Base-by-base conservation (phyloP, 2,329 filamentous ascomycete species). In the Fusarium sp. region DNA sequence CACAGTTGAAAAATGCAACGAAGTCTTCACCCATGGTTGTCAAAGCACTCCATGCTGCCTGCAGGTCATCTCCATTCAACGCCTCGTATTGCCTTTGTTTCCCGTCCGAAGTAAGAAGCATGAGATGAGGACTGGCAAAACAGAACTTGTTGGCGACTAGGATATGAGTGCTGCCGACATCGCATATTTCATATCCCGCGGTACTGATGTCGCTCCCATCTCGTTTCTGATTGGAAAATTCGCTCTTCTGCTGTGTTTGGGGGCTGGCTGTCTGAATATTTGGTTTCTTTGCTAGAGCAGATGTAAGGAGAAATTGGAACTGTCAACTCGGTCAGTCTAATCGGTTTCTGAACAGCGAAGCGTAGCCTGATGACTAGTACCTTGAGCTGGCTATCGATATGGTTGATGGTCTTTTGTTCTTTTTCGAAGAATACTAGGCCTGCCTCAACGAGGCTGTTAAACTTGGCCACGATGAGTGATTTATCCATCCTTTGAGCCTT, bases 231-330 rank as follows among this genome's bases (percentile, higher is more conserved):
- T 6, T 11, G 2, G 3, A 2, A 4, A 1, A 0, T 0, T 14
- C 15, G 1, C 5, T 7, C 2, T 5, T 2, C 1, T 9, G 2
- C 1, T 5, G 10, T 2, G 4, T 3, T 0, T 6, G 15, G 3
- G 21, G 6, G 15, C 15, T 17, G 25, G 15, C 11, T 10, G 21
- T 20, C 11, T 57, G 7, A 1, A 58, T 18, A 4, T 51, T 40
- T 1, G 51, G 55, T 3, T 58, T 58, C 21, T 15, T 57, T 10
- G n/a, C 10, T 4, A 58, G 20, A 4, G 55, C 55, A 1, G 33
- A 47, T 9, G 55, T 57, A 1, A 58, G n/a, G 6, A 57, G 21
- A 13, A 58, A 58, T 1, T 58, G 55, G 8, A 58, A 21, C 55
- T 58, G 13, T 11, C 6, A 11, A 29, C 11, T 29, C 11, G 4